Percentiles rank a stretch among this genome's conserved stretches.
phyloP scores from a whole-genome alignment of 495 filamentous ascomycete genomes.

The Tuber microsphaerosporum region DNA sequence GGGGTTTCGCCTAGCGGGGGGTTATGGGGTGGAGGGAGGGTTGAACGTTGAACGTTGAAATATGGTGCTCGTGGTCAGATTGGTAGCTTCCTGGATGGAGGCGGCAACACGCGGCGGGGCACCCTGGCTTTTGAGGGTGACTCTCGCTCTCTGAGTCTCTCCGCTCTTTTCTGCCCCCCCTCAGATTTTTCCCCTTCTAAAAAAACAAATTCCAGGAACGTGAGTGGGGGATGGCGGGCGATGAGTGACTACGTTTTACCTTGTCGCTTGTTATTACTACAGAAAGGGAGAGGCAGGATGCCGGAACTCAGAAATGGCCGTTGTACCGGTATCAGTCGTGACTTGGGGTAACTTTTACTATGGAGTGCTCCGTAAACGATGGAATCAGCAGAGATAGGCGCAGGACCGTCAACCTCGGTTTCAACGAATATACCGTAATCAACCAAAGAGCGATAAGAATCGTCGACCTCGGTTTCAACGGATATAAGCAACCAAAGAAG shows the following conservation, averaged over 20 bases:
- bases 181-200: neutral
- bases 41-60: neutral
- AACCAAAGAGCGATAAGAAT: slow-evolving; percentile 9
- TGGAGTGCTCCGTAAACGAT: neutral
- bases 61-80: slow-evolving; percentile 8
- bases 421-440: neutral
- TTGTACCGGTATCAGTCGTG: neutral
- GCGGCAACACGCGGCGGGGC: slow-evolving; percentile 16
- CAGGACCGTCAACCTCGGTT: slow-evolving; percentile 11
- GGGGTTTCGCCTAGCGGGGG: slow-evolving; percentile 1
- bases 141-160: slow-evolving; percentile 4
- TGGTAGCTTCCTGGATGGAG: slow-evolving; percentile 2
- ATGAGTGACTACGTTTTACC: slow-evolving; percentile 29
- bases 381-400: slow-evolving; percentile 23
- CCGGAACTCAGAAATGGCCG: slow-evolving; percentile 4
- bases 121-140: slow-evolving; percentile 18
- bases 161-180: neutral
- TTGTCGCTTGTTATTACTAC: slow-evolving; percentile 30
- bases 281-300: slow-evolving; percentile 21
- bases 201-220: slow-evolving; percentile 3
- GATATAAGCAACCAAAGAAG: neutral
- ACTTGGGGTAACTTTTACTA: neutral
- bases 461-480: slow-evolving; percentile 4
- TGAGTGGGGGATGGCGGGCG: slow-evolving; percentile 28
- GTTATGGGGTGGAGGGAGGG: neutral